Base-by-base conservation (phyloP, 176 grass and related monocot genomes). In the Musa schizocarpa region DNA sequence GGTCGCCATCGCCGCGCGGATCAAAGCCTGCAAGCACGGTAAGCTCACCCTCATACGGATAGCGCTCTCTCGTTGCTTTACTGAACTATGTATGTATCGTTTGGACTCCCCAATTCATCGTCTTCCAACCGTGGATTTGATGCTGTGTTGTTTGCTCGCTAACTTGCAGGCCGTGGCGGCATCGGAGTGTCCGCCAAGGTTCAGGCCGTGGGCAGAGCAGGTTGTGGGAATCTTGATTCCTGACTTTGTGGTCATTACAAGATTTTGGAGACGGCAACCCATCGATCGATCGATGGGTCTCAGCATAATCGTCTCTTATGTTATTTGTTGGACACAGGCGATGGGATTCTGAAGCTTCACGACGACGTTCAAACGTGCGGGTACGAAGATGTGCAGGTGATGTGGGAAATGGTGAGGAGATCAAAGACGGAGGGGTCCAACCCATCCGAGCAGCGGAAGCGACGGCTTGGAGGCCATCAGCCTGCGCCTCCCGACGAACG, bases 321-420 rank as follows among this genome's bases (percentile, higher is more conserved):
- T 43, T 43, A 43, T 43, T 43, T 43, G 34, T 43, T 43, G 34
- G 34, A 43, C 34, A 6, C 86, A 96, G 92, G 89, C 24, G 64
- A 75, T 68, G 85, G 92, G 63, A 78, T 92, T 17, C 81, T 96
- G 78, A 89, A 92, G 81, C 81, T 96, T 43, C 89, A 92, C 22
- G 81, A 89, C 74, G 92, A 96, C 21, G 92, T 96, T 59, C 89
- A 92, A 64, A 96, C 85, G 56, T 96, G 92, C 25, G 92, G 87
- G 56, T 96, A 96, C 85, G 77, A 87, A 75, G 92, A 96, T 81
- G 92, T 92, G 69, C 89, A 96, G 76, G 85, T 96, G 83, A 85
- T 96, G 85, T 96, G 90, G 73, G 92, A 96, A 74, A 96, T 96
- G n/a, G 82, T 96, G 75, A 85, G 68, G 17, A n/a, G 71, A 12